Percentiles rank a stretch among this genome's conserved stretches.
phyloP scores from a whole-genome alignment of 768 basidiomycete species.

The Porphyrellus cyaneotinctus region DNA sequence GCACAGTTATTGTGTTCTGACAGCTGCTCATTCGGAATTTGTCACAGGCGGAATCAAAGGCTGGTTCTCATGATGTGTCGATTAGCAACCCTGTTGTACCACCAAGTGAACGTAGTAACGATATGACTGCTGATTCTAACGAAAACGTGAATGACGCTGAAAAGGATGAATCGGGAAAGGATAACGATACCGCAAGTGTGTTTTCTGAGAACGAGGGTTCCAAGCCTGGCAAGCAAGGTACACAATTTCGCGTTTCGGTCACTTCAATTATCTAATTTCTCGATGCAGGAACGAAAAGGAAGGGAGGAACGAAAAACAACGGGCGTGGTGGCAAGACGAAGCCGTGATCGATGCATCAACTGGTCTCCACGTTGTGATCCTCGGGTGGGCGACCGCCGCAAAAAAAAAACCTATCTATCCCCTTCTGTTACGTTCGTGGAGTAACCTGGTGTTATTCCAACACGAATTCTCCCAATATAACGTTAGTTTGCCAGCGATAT shows the following conservation, averaged over 20 bases:
- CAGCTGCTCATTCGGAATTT: slow-evolving; percentile 26
- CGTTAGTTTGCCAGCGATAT: slow-evolving; percentile 7
- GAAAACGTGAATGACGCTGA: slow-evolving; percentile 23
- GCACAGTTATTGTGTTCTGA: slow-evolving; percentile 21
- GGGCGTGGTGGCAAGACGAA: background rate
- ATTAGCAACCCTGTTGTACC: slow-evolving; percentile 27
- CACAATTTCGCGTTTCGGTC: background rate
- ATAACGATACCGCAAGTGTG: slow-evolving; percentile 12
- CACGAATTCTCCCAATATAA: slow-evolving; percentile 2
- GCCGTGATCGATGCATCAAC: background rate
- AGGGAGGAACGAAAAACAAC: background rate
- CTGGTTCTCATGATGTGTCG: slow-evolving; percentile 12
- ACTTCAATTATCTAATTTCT: slow-evolving; percentile 7
- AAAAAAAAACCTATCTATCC: slow-evolving; percentile 3
- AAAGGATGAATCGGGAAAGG: slow-evolving; percentile 28
- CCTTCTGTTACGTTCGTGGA: background rate
- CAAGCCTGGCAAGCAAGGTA: slow-evolving; percentile 13
- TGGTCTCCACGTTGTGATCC: slow-evolving; percentile 1
- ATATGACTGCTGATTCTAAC: slow-evolving; percentile 24
- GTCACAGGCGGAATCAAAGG: slow-evolving; percentile 13
- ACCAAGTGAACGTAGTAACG: slow-evolving; percentile 22
- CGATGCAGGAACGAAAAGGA: slow-evolving; percentile 1
- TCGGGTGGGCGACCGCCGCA: background rate
- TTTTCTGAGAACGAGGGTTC: slow-evolving; percentile 20
- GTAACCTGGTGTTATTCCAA: slow-evolving; percentile 19